Base-by-base conservation (phyloP, 495 filamentous ascomycete genomes). In the Extremus antarcticus region DNA sequence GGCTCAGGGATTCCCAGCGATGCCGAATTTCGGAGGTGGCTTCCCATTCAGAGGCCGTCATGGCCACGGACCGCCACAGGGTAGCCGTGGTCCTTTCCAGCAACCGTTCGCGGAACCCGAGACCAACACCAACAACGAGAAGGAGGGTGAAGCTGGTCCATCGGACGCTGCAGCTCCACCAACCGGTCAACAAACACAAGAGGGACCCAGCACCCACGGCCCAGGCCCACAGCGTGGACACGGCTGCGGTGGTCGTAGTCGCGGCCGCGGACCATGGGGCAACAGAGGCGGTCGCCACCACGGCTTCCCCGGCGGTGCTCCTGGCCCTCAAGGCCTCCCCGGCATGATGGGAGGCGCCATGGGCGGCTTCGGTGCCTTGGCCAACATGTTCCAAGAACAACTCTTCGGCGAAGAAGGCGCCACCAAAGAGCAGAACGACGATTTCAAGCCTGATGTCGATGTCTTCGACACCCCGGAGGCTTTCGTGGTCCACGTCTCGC, bases 401-500 rank as follows among this genome's bases (percentile, higher is more conserved):
- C 38, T 66, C 25, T 59, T 64, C 55, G 63, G 43, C 53, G 53
- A 55, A 25, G 53, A 50, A 43, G 60, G 55, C 16, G 47, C 50
- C 39, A 52, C 46, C 53, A 57, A 51, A 19, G 53, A 53, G n/a
- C 43, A 22, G 22, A 65, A 57, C 48, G 64, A 70, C 1, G 76
- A 78, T 55, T 89, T 89, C 65, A 64, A 62, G 3, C 88, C 87
- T 3, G 75, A 78, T 2, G 74, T 81, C 48, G 86, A 91, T 57
- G 70, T 90, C 54, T 91, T 90, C 72, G 77, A 83, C 65, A 84
- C 83, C 11, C 68, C 76, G 25, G 70, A 71, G 45, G 68, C 71
- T 46, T 90, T 78, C 64, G 71, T 85, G 13, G 65, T 91, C 20
- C 86, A 91, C 63, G 67, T 87, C 41, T 83, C 86, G 1, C 70